Percentiles rank a stretch among this genome's conserved stretches.
These are phyloP conservation scores for Halophytophthora polymorphica DNA, from an alignment of 352 stramenopile species.

Conservation along the genomic window DNA sequence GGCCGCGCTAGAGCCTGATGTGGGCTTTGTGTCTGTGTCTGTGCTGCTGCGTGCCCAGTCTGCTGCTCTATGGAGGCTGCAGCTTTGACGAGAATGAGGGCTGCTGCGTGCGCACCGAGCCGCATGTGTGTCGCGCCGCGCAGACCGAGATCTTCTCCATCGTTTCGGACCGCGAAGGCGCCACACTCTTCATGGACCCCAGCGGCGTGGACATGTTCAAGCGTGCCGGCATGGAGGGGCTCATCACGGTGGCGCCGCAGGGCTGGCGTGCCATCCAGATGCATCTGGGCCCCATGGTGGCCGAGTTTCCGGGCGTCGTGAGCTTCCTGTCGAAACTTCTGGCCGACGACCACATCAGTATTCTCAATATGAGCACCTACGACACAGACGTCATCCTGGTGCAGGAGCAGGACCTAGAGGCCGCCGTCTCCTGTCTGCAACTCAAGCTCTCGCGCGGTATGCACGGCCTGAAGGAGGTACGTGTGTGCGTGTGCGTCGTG, in stretches of 20 bases:
- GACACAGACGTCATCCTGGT: slow-evolving; percentile 89
- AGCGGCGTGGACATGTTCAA: slow-evolving; percentile 81
- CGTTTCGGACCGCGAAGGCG: slow-evolving; percentile 67
- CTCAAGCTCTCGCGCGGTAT: slow-evolving; percentile 75
- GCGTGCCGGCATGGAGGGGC: slow-evolving; percentile 53
- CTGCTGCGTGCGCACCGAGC: slow-evolving; percentile 33
- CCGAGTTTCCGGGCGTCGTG: slow-evolving; percentile 80
- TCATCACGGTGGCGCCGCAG: slow-evolving; percentile 70
- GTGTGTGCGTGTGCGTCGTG: background rate
- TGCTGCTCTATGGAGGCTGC: slow-evolving; percentile 81
- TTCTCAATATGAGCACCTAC: slow-evolving; percentile 90
- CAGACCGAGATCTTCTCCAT: slow-evolving; percentile 87
- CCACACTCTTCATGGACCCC: slow-evolving; percentile 84
- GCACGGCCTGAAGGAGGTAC: slow-evolving; percentile 77
- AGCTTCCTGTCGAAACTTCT: slow-evolving; percentile 85
- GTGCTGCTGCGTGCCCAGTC: slow-evolving; percentile 30
- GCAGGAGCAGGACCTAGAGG: slow-evolving; percentile 61
- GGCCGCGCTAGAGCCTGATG: background rate
- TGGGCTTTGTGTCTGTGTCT: background rate
- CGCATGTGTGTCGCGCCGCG: slow-evolving; percentile 70
- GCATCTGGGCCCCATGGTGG: slow-evolving; percentile 82
- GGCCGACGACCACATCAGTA: slow-evolving; percentile 82
- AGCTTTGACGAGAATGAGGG: slow-evolving; percentile 73
- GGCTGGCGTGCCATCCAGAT: slow-evolving; percentile 86
- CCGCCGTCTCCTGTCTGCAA: slow-evolving; percentile 72